A percentile compares a stretch with the other conserved stretches of the same genome.
Conservation (phyloP, 164 flowering plant genomes). For the Macadamia integrifolia region DNA sequence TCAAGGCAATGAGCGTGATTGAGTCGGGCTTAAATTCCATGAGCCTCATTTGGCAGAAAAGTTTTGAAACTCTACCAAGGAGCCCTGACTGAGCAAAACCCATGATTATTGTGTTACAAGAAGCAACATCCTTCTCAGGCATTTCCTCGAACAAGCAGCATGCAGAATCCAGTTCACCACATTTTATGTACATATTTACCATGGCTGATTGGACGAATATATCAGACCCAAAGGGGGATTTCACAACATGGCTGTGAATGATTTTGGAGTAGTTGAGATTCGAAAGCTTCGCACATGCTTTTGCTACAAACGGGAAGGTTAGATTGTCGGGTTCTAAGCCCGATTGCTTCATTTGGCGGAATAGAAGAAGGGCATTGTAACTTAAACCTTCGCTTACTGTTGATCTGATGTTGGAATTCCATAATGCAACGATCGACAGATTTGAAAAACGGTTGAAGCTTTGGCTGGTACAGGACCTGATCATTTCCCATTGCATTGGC, state of each 20-base stretch:
- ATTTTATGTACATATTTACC: constrained; percentile 45
- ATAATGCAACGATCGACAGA: constrained; percentile 18
- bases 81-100: constrained; percentile 40
- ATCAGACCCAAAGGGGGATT: constrained; percentile 39
- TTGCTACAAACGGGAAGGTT: constrained; percentile 53
- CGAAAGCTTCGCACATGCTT: constrained; percentile 50
- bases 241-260: constrained; percentile 50
- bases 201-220: constrained; percentile 45
- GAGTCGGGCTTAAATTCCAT: constrained; percentile 38
- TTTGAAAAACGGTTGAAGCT: constrained; percentile 23
- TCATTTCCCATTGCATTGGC: constrained; percentile 5
- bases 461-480: constrained; percentile 5
- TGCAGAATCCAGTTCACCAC: constrained; percentile 25
- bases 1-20: constrained; percentile 40
- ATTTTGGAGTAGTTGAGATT: constrained; percentile 24
- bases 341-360: constrained; percentile 44
- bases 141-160: constrained; percentile 39
- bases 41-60: constrained; percentile 38
- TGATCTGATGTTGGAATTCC: constrained; percentile 44
- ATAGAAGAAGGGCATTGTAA: constrained; percentile 42
- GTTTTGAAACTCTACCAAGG: constrained; percentile 19
- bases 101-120: constrained; percentile 56
- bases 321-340: constrained; percentile 40
- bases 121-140: constrained; percentile 44
- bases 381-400: constrained; percentile 23